Conservation (phyloP, 2,329 filamentous ascomycete species). For the Epichloe baconii region DNA sequence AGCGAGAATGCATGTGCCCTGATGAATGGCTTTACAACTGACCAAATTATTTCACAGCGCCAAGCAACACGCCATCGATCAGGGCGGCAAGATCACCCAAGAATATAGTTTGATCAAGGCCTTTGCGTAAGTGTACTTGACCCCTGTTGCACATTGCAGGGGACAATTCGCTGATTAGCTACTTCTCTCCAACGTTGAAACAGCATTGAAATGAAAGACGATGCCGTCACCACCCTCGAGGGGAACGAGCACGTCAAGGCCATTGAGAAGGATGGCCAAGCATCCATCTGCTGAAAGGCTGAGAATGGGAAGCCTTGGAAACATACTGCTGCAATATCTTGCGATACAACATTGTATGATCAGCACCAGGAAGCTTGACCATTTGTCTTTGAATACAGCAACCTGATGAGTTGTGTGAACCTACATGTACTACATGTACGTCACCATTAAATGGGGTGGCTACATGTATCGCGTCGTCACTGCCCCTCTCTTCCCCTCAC, state of each 20-base stretch:
- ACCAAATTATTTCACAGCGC: slow-evolving; percentile 34
- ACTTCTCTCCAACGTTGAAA: background rate
- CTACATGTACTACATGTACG: no score
- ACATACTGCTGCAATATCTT: no score
- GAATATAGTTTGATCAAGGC: slow-evolving; percentile 84
- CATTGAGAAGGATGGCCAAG: slow-evolving; percentile 61
- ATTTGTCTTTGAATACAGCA: no score
- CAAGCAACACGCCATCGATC: slow-evolving; percentile 59
- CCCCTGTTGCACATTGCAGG: background rate
- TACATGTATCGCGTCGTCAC: no score
- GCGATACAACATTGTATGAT: no score
- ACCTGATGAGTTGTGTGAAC: no score
- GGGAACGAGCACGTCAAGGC: slow-evolving; percentile 56
- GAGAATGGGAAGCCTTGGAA: no score
- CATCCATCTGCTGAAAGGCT: slow-evolving; percentile 52
- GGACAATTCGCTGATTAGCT: background rate
- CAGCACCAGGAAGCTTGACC: no score
- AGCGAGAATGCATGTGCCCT: background rate
- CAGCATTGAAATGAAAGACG: slow-evolving; percentile 62
- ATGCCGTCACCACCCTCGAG: slow-evolving; percentile 51
- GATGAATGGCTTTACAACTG: background rate
- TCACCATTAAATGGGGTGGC: no score
- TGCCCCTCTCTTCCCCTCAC: no score
- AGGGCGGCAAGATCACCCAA: slow-evolving; percentile 74
- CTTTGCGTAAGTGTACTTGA: slow-evolving; percentile 58